Evolutionary conservation across 1,139 yeast genomes (phyloP), one percentile per base, ranked within the genome.

Genomic region (Arxiozyma slooffiae): DNA sequence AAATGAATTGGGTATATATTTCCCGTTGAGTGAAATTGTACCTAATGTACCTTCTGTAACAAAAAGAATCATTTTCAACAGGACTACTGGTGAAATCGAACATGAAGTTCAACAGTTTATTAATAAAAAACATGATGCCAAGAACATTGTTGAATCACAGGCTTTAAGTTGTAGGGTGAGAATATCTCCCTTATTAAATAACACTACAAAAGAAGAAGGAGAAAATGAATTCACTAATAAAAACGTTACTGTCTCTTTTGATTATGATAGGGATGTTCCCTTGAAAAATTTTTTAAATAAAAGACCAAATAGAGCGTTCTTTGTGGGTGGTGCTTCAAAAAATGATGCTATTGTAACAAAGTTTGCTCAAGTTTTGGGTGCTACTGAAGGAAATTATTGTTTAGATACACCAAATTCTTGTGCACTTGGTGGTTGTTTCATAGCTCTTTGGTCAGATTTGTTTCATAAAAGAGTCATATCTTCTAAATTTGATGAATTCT

Each of bases 391-490:
- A 2, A 80, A 84, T 52, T 87, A 69, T 66, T 78, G 80, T 55
- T 83, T 84, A 30, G 92, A 86, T 60, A 78, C 87, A 47, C 81
- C 92, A 7, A 89, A 89, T 67, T 95, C 96, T 1, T 89, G 97
- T 74, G 97, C 96, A 1, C 70, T 86, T 47, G 97, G 97, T n/a
- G 96, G 96, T 5, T 95, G 95, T 42, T 85, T 78, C 68, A 85
- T 86, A 64, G 95, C 96, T 1, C 74, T 84, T 48, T 88, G 95
- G 86, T 76, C 83, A 50, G 64, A 71, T 63, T 55, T 52, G 23
- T 52, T 60, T 49, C 8, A 38, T 17, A 38, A 20, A 16, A 18
- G 24, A 11, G 4, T 23, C 18, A 47, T 49, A 7, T 38, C 51
- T 11, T 48, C 50, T 4, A 50, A 44, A 36, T 71, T 67, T 55